Conservation (phyloP, 225 moss, liverwort and hornwort genomes). For the Polytrichum commune region DNA sequence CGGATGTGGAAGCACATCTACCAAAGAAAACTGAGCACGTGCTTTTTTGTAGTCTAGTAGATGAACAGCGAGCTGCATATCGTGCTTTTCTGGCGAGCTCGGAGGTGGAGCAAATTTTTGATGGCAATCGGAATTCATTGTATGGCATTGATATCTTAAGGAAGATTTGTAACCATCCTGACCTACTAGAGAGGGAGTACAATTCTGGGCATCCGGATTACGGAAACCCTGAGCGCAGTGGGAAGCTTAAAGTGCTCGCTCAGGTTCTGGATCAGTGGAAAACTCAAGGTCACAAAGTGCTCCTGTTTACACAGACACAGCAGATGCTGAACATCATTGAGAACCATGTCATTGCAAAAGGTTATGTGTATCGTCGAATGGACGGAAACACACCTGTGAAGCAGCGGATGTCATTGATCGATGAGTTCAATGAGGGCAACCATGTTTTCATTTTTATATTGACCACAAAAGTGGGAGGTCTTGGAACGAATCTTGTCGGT, state of each 20-base stretch:
- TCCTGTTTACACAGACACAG: constrained; percentile 92
- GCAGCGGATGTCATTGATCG: constrained; percentile 85
- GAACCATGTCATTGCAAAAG: constrained; percentile 51
- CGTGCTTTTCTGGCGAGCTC: constrained; percentile 93
- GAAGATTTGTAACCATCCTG: constrained; percentile 97
- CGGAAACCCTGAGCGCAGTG: constrained; percentile 89
- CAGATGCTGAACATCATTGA: constrained; percentile 97
- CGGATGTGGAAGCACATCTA: constrained; percentile 83
- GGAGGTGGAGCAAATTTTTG: constrained; percentile 97
- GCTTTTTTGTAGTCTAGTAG: constrained; percentile 77
- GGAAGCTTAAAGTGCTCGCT: constrained; percentile 78
- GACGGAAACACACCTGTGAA: constrained; percentile 86
- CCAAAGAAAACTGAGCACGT: constrained; percentile 97
- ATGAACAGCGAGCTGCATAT: constrained; percentile 77
- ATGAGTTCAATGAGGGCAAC: constrained; percentile 89
- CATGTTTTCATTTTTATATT: constrained; percentile 90
- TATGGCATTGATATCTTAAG: constrained; percentile 93
- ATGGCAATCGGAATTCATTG: constrained; percentile 75
- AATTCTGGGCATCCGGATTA: constrained; percentile 73
- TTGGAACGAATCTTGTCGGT: constrained; percentile 90
- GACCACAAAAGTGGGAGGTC: constrained; percentile 94
- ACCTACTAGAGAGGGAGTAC: constrained; percentile 83
- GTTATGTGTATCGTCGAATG: constrained; percentile 87
- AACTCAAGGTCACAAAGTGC: constrained; percentile 84
- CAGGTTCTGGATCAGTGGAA: constrained; percentile 80